Evolutionary conservation across 2,329 filamentous ascomycete species (phyloP), one percentile per base, ranked within the genome.

Genomic region (Stagonosporopsis vannaccii): DNA sequence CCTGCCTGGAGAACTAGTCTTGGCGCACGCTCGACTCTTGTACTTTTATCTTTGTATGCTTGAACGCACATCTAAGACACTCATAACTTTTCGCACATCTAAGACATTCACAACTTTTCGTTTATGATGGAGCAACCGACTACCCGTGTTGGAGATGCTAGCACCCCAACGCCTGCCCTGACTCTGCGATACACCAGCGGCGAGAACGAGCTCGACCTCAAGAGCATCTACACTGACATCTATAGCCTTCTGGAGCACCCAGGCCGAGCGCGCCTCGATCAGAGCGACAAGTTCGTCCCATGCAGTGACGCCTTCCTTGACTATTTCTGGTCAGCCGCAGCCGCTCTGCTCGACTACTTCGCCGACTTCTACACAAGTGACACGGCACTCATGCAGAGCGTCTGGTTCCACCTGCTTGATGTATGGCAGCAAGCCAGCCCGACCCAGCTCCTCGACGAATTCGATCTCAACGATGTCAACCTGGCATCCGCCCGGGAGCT

Each of bases 341-440:
- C 62, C 6, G 42, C 39, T 6, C 58, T 75, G 4, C 53, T 71
- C 23, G 71, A 75, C 62, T 75, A 75, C 51, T 67, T 68, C 17
- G 63, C 65, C 37, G 68, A 73, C 44, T 74, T 75, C 56, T 43
- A 51, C 15, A 9, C 43, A 15, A 22, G 19, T 15, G 72, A 75
- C 35, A 65, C 41, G 0, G 19, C 60, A 0, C 6, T 44, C 8
- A 74, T 70, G 67, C 65, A 69, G 7, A 51, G 56, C 5, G 15
- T 71, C 0, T 75, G 70, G 71, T 70, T 67, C 41, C 44, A 69
- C 17, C 51, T 74, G 1, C 43, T 74, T 7, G 68, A 73, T 17
- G 35, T 59, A 2, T 61, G 70, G 58, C 17, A 56, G 33, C 23
- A 8, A 3, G 20, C 37, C 11, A 26, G 15, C 17, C 42, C 53